Conservation (phyloP, 2,329 filamentous ascomycete species). For the Dryadomyces quercivorus region DNA sequence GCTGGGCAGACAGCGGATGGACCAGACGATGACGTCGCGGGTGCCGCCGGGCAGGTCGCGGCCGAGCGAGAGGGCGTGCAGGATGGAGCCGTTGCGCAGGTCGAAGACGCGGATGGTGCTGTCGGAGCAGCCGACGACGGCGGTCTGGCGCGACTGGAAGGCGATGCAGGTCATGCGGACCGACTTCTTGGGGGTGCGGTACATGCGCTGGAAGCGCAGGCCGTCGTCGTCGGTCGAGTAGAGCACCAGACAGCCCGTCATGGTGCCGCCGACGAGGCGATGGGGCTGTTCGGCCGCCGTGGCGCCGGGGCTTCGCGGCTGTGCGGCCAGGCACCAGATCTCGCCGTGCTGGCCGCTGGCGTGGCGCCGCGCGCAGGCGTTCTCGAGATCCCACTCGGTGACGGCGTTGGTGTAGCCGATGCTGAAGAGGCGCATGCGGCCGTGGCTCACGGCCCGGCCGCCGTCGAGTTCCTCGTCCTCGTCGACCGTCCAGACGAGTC, state of each 20-base stretch:
- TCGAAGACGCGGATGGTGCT: conserved; percentile 90
- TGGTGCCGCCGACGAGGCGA: conserved; percentile 75
- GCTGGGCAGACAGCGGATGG: conserved; percentile 74
- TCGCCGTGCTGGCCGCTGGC: conserved; percentile 89
- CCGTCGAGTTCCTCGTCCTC: conserved; percentile 57
- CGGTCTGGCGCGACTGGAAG: conserved; percentile 72
- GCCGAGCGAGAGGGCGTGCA: conserved; percentile 78
- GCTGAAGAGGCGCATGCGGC: conserved; percentile 80
- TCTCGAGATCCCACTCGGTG: conserved; percentile 88
- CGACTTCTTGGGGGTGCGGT: conserved; percentile 57
- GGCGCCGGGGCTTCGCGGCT: conserved; percentile 41
- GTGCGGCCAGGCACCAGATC: conserved; percentile 90
- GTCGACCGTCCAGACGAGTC: conserved; percentile 83
- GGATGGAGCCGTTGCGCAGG: conserved; percentile 59
- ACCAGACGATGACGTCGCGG: conserved; percentile 85
- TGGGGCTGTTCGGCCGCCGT: conserved; percentile 13
- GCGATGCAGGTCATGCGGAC: conserved; percentile 82
- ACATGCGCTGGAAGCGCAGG: conserved; percentile 65
- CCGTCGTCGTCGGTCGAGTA: conserved; percentile 79
- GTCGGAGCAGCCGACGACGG: conserved; percentile 90
- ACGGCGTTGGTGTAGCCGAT: conserved; percentile 87
- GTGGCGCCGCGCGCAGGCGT: conserved; percentile 64
- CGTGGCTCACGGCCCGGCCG: conserved; percentile 39
- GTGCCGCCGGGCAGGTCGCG: conserved; percentile 63
- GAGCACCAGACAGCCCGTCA: conserved; percentile 78